Base-by-base conservation (phyloP, 176 grass and related monocot genomes). In the Tuctoria greenei region DNA sequence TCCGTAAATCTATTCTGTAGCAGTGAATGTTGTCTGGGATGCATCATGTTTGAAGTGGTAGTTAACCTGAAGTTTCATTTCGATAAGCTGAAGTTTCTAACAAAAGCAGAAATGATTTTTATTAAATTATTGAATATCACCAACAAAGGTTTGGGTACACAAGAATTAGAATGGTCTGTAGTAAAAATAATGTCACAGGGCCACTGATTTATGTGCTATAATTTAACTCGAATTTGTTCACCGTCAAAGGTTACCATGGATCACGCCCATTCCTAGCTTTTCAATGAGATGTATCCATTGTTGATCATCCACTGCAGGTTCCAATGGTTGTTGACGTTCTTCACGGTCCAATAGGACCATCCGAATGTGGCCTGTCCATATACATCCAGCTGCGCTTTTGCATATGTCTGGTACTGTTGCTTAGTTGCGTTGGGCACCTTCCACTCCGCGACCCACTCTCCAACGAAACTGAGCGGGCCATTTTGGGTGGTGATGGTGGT, bases 241-340 rank as follows among this genome's bases (percentile, higher is more conserved):
- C 20, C 51, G 10, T 54, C 20, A 21, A 54, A 54, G 6, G 6
- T 54, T n/a, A 54, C 51, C 20, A 54, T 54, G 51, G 18, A 51
- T 54, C 51, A 54, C 20, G 8, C 20, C 5, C 10, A 54, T 1
- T 54, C 18, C 39, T 74, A 70, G 66, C 42, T 64, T 81, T 58
- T 39, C 40, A 91, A 41, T 2, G 77, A 57, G 68, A 92, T 86
- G 61, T 91, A 95, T 28, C 89, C 86, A 1, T 96, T 96, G 35
- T 43, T 57, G 44, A 96, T 87, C 92, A 96, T 96, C 92, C 92
- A 96, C 80, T 85, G 34, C 4, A 96, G 77, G 26, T 76, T 89
- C 92, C 86, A 92, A 27, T 92, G 89, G 69, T 85, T 7, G 0
- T 87, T 8, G 28, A 76, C 66, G 36, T 92, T 83, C 73, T 92